These are phyloP conservation scores for Yamadazyma sp. DNA, from an alignment of 805 yeast species.

Conservation along the genomic window DNA sequence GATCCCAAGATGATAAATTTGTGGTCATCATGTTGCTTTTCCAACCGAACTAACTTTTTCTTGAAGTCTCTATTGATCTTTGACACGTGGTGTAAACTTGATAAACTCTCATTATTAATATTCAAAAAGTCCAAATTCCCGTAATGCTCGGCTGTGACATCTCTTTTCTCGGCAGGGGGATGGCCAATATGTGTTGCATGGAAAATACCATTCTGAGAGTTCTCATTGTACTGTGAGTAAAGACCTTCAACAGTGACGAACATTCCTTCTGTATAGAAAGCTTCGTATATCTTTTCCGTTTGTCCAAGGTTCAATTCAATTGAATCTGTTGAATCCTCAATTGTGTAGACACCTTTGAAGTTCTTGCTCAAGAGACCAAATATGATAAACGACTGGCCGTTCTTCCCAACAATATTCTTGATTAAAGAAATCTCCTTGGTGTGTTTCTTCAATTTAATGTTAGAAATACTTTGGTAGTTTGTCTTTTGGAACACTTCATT, in stretches of 20 bases:
- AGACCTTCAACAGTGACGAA: constrained; percentile 83
- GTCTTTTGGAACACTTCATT: constrained; percentile 70
- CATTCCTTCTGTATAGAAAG: constrained; percentile 73
- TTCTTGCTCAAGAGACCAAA: constrained; percentile 73
- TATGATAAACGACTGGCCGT: constrained; percentile 69
- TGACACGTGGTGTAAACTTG: constrained; percentile 38
- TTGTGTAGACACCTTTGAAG: constrained; percentile 63
- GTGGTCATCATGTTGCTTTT: constrained; percentile 55
- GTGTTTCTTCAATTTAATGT: constrained; percentile 31
- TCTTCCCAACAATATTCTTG: constrained; percentile 83
- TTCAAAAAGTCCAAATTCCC: constrained; percentile 76
- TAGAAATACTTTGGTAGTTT: constrained; percentile 42
- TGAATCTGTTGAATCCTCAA: constrained; percentile 80
- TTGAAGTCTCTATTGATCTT: constrained; percentile 64
- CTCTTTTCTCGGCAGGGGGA: constrained; percentile 84
- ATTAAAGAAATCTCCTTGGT: constrained; percentile 60
- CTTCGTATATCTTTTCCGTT: constrained; percentile 59
- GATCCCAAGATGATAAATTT: constrained; percentile 72
- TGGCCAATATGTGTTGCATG: constrained; percentile 76
- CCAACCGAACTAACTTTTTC: constrained; percentile 54
- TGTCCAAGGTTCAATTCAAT: constrained; percentile 67
- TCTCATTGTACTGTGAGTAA: constrained; percentile 62
- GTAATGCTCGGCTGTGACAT: constrained; percentile 60
- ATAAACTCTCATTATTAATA: constrained; percentile 30
- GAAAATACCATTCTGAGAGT: constrained; percentile 47